A percentile compares a stretch with the other conserved stretches of the same genome.
Conservation (phyloP, 805 yeast genomes). For the Teunomyces stri region DNA sequence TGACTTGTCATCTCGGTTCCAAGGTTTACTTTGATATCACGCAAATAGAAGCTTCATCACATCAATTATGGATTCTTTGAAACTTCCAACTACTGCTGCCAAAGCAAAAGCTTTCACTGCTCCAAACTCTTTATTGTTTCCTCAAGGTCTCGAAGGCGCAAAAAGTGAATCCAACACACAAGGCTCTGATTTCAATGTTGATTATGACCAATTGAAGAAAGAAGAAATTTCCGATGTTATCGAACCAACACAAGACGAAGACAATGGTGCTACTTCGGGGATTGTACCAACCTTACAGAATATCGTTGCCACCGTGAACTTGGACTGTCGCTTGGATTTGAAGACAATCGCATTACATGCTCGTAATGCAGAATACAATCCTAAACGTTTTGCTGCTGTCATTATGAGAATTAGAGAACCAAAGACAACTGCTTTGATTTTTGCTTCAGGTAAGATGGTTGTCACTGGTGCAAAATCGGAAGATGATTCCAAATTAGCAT, state of each 20-base stretch:
- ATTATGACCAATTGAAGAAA: slow-evolving; percentile 11
- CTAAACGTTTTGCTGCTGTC: slow-evolving; percentile 98
- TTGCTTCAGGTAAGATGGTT: slow-evolving; percentile 99
- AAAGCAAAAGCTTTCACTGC: slow-evolving; percentile 73
- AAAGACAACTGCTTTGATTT: slow-evolving; percentile 94
- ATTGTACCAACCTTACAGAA: slow-evolving; percentile 94
- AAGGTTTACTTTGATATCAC: slow-evolving; percentile 6
- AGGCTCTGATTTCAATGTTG: slow-evolving; percentile 8
- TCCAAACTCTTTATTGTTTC: slow-evolving; percentile 60
- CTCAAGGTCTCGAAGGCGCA: slow-evolving; percentile 46
- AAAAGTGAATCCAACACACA: slow-evolving; percentile 13
- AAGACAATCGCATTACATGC: slow-evolving; percentile 98
- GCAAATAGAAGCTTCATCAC: slow-evolving; percentile 3
- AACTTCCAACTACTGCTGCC: slow-evolving; percentile 75
- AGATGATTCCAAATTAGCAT: slow-evolving; percentile 97
- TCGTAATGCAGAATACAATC: slow-evolving; percentile 98
- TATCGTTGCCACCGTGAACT: slow-evolving; percentile 95
- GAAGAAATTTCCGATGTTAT: slow-evolving; percentile 19
- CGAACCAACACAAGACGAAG: slow-evolving; percentile 46
- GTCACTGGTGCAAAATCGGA: slow-evolving; percentile 99
- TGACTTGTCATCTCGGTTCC: slow-evolving; percentile 36
- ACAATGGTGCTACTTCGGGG: slow-evolving; percentile 82
- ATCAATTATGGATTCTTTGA: slow-evolving; percentile 61
- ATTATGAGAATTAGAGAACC: slow-evolving; percentile 99
- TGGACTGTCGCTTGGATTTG: slow-evolving; percentile 92